These are phyloP conservation scores for Phytophthora cryptogea DNA, from an alignment of 352 stramenopile genomes.

Conservation along the genomic window DNA sequence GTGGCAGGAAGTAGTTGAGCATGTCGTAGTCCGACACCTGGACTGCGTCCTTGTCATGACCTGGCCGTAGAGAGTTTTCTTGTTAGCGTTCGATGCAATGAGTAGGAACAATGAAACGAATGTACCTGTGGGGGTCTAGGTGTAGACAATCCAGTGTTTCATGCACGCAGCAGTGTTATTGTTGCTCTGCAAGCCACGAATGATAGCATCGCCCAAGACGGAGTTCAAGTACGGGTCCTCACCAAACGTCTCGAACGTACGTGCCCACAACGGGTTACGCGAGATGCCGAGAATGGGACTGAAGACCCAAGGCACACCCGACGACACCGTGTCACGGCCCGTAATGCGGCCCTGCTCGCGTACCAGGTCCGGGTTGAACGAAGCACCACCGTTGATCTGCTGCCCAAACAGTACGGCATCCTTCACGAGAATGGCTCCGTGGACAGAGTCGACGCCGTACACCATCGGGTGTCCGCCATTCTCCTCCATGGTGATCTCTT, in stretches of 20 bases:
- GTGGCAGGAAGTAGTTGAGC: slow-evolving; percentile 61
- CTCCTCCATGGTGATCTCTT: slow-evolving; percentile 63
- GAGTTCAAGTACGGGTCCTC: slow-evolving; percentile 80
- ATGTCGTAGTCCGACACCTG: slow-evolving; percentile 57
- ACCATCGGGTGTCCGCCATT: slow-evolving; percentile 19
- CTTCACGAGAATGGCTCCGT: slow-evolving; percentile 80
- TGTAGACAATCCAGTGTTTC: slow-evolving; percentile 76
- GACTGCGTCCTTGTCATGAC: slow-evolving; percentile 73
- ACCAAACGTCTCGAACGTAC: slow-evolving; percentile 92
- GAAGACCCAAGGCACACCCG: slow-evolving; percentile 57
- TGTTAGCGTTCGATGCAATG: too few relatives aligned
- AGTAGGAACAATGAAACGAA: too few relatives aligned
- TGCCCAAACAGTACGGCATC: slow-evolving; percentile 74
- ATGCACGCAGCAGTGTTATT: slow-evolving; percentile 61
- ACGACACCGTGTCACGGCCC: slow-evolving; percentile 27
- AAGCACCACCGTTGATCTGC: too few relatives aligned
- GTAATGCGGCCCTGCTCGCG: neutral
- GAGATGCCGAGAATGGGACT: slow-evolving; percentile 72
- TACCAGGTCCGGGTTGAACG: too few relatives aligned
- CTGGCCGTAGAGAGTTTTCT: slow-evolving; percentile 1
- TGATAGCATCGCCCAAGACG: slow-evolving; percentile 42
- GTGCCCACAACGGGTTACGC: slow-evolving; percentile 73
- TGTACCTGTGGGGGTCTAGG: slow-evolving; percentile 42
- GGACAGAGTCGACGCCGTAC: slow-evolving; percentile 28
- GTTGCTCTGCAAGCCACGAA: slow-evolving; percentile 69